Evolutionary conservation across 345 rosid species (phyloP).

Genomic region (Leavenworthia alabamica): DNA sequence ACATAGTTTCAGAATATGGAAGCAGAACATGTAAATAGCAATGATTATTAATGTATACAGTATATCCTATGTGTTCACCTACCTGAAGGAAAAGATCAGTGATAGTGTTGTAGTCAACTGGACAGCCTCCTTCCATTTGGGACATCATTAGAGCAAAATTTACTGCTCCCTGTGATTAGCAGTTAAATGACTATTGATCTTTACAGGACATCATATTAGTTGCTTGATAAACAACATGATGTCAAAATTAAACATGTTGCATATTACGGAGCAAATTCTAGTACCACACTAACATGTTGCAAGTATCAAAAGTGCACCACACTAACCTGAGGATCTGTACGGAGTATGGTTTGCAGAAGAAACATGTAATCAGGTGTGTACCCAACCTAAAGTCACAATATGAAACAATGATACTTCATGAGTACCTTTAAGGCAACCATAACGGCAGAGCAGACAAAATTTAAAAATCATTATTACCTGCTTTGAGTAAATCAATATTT

Average conservation of each 20-base stretch:
- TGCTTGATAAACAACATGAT: constrained; percentile 2
- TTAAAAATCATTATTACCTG: constrained; percentile 46
- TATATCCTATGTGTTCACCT: background rate
- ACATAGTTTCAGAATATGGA: background rate
- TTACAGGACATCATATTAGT: background rate
- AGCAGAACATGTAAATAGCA: background rate
- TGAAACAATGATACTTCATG: constrained; percentile 9
- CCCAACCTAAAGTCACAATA: constrained; percentile 65
- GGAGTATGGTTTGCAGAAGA: constrained; percentile 98
- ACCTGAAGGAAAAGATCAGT: constrained; percentile 99
- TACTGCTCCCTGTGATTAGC: constrained; percentile 77
- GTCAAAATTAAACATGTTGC: background rate
- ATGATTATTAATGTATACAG: background rate
- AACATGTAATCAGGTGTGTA: constrained; percentile 97
- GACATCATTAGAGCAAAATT: constrained; percentile 99
- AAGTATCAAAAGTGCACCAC: constrained; percentile 11
- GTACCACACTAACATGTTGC: constrained; percentile 1
- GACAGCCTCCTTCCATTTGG: constrained; percentile 99
- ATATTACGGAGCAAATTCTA: constrained; percentile 9
- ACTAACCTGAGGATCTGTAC: constrained; percentile 94
- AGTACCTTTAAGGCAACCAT: background rate
- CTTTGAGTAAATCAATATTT: constrained; percentile 90
- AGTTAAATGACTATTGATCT: background rate
- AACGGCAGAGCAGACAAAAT: background rate
- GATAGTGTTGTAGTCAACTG: constrained; percentile 94